A percentile compares a stretch with the other conserved stretches of the same genome.
Evolutionary conservation across 768 basidiomycete species (phyloP).

Genomic region (Rhizopogon roseolus): DNA sequence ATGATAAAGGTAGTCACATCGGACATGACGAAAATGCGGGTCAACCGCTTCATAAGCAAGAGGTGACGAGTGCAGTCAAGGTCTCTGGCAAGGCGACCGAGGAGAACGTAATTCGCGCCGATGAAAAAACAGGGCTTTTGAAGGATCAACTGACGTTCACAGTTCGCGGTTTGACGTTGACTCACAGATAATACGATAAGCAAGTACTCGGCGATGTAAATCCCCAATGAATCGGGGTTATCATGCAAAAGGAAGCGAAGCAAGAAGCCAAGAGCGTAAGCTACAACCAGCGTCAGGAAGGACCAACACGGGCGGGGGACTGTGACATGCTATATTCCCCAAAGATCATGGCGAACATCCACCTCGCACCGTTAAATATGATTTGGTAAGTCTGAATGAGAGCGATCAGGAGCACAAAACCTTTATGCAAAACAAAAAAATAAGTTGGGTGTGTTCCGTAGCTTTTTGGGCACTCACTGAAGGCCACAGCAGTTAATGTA

Average conservation of each 20-base stretch:
- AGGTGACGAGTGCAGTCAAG: constrained; percentile 45
- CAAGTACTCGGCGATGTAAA: constrained; percentile 54
- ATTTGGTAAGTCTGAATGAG: constrained; percentile 40
- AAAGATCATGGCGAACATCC: constrained; percentile 58
- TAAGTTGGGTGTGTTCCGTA: background rate
- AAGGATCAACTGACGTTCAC: background rate
- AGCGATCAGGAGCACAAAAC: constrained; percentile 36
- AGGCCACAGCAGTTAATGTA: constrained; percentile 44
- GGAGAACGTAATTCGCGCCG: constrained; percentile 60
- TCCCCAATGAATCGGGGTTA: constrained; percentile 45
- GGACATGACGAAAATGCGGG: constrained; percentile 53
- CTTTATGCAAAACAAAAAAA: constrained; percentile 12
- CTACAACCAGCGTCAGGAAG: constrained; percentile 23
- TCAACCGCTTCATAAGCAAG: constrained; percentile 46
- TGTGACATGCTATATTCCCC: constrained; percentile 48
- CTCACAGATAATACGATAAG: constrained; percentile 53
- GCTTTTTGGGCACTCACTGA: constrained; percentile 28
- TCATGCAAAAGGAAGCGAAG: constrained; percentile 51
- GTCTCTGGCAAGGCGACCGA: constrained; percentile 54
- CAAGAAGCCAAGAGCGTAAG: constrained; percentile 52
- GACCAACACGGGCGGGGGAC: background rate
- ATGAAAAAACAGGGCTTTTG: constrained; percentile 72
- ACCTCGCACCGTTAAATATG: constrained; percentile 43
- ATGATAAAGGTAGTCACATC: constrained; percentile 66
- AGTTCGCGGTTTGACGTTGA: background rate